Evolutionary conservation across 768 basidiomycete species (phyloP).

Genomic region (Sporobolomyces roseus): DNA sequence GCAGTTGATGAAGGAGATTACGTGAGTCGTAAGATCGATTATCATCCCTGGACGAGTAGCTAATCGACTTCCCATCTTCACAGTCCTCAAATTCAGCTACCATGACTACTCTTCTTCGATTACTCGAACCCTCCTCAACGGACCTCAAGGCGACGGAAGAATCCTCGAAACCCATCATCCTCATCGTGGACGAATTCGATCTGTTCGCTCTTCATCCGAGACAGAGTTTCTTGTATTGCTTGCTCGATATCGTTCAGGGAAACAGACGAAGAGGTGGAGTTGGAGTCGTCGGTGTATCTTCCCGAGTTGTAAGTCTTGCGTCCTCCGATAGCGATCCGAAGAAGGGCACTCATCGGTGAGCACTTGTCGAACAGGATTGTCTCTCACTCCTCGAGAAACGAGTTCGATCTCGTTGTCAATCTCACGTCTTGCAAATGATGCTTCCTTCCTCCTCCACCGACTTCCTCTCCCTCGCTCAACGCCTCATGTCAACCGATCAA

Average conservation of each 20-base stretch:
- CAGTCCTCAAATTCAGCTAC: conserved; percentile 53
- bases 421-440: conserved; percentile 74
- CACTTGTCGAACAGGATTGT: conserved; percentile 71
- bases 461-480: conserved; percentile 58
- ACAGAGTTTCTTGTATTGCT: conserved; percentile 88
- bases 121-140: conserved; percentile 52
- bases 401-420: conserved; percentile 95
- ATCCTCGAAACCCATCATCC: conserved; percentile 55
- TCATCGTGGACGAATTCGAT: conserved; percentile 89
- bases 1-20: conserved; percentile 54
- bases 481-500: conserved; percentile 52
- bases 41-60: conserved; percentile 39
- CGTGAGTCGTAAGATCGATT: conserved; percentile 42
- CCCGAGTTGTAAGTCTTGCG: conserved; percentile 56
- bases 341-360: too few relatives aligned
- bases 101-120: conserved; percentile 41
- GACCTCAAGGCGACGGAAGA: conserved; percentile 48
- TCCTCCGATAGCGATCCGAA: too few relatives aligned
- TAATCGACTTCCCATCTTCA: background rate
- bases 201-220: conserved; percentile 86
- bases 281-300: conserved; percentile 74
- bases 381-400: conserved; percentile 87
- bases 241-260: conserved; percentile 89
- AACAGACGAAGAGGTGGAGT: conserved; percentile 58
- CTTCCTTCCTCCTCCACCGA: conserved; percentile 56